phyloP scores from a whole-genome alignment of 257 asterid genomes.

The Capsicum baccatum region DNA sequence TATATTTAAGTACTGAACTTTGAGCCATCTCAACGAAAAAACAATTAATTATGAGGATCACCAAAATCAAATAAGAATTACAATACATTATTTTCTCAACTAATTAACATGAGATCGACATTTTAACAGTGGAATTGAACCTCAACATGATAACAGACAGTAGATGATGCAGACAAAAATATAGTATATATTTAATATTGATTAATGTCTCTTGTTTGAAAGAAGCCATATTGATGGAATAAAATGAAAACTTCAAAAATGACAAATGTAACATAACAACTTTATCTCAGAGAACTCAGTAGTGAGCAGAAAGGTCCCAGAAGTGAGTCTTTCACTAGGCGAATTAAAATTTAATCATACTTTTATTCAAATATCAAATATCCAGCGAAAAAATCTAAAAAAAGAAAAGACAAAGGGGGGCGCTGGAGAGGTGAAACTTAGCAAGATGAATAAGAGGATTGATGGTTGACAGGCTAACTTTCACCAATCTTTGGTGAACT shows the following conservation, averaged over 20 bases:
- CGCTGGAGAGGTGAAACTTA: not conserved
- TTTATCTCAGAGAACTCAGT: too few relatives aligned
- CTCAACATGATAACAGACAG: not conserved
- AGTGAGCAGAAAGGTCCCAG: not conserved
- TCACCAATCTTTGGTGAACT: conserved; percentile 46
- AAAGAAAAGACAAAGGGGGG: not conserved
- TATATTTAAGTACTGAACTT: not conserved
- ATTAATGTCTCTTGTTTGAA: not conserved
- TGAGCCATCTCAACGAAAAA: not conserved
- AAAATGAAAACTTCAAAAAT: not conserved
- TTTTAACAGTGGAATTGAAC: not conserved
- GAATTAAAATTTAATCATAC: not conserved
- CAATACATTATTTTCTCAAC: not conserved
- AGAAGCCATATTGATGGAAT: not conserved
- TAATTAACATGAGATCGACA: not conserved
- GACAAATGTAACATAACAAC: not conserved
- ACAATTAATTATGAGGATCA: not conserved
- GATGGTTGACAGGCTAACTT: conserved; percentile 68
- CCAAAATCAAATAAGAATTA: not conserved
- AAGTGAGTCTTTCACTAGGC: too few relatives aligned
- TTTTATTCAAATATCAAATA: too few relatives aligned
- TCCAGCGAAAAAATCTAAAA: too few relatives aligned
- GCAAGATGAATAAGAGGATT: conserved; percentile 21
- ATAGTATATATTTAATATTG: not conserved
- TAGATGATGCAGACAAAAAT: not conserved